Evolutionary conservation across 106 monocot species (phyloP), one percentile per base, ranked within the genome.

Genomic region (Platanthera guangdongensis): DNA sequence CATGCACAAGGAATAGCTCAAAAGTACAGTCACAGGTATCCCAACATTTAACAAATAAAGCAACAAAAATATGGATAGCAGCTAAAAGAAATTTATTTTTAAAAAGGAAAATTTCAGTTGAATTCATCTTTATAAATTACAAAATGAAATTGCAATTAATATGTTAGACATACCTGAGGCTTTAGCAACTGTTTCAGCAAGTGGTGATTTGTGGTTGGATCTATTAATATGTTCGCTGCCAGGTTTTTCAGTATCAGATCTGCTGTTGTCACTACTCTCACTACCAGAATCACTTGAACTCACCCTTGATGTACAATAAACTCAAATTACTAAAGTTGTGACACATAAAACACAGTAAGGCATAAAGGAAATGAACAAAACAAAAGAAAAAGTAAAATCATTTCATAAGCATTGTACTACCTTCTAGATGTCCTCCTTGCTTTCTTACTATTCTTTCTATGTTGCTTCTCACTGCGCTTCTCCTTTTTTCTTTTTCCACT

Each of bases 401-500:
- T 21, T 64, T 71, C 46, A 77, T 55, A 8, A 76, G 63, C 25
- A 79, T 54, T 47, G 0, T 63, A 67, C 22, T 72, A 87, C 81
- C 81, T 32, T 81, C 79, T 87, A 69, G 84, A 78, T 60, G 74
- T 84, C 52, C 51, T 53, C 59, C 50, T 87, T 47, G 79, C 76
- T 81, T 76, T 76, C 75, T 81, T 87, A 54, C 22, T 63, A 55
- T 62, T 71, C 12, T 50, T 78, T 21, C 76, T 87, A n/a, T 50
- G 75, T 52, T 73, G 50, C 73, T 73, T 84, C 48, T 76, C 81
- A 47, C 78, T 72, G 51, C 12, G 64, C 8, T 52, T 63, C 9
- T 69, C 82, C 11, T 51, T 72, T 54, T 72, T 79, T 39, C 75
- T 77, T 75, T 72, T 80, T 18, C 63, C 74, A 71, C 50, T 73